Percentiles rank a stretch among this genome's conserved stretches.
Conservation (phyloP, 495 filamentous ascomycete species). For the Parmelia sp. region DNA sequence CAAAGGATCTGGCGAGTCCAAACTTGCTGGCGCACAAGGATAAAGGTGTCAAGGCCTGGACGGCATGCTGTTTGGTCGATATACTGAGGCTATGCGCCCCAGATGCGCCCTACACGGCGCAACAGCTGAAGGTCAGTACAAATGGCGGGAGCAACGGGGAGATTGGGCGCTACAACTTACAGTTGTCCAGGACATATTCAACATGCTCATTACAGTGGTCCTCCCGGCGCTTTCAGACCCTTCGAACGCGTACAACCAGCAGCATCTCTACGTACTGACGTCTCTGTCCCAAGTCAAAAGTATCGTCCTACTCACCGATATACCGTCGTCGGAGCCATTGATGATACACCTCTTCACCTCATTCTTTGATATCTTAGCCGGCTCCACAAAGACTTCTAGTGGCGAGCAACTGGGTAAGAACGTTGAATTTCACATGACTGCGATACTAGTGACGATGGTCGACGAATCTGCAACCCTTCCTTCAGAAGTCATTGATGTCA, state of each 20-base stretch:
- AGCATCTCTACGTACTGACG: slow-evolving; percentile 82
- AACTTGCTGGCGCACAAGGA: slow-evolving; percentile 87
- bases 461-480: slow-evolving; percentile 82
- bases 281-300: slow-evolving; percentile 92
- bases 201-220: slow-evolving; percentile 72
- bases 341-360: slow-evolving; percentile 72
- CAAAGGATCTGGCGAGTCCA: slow-evolving; percentile 78
- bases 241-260: slow-evolving; percentile 81
- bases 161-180: slow-evolving; percentile 13
- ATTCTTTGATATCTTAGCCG: slow-evolving; percentile 90
- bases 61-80: slow-evolving; percentile 85
- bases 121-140: slow-evolving; percentile 75
- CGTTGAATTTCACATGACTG: slow-evolving; percentile 86
- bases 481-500: slow-evolving; percentile 78
- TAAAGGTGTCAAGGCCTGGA: slow-evolving; percentile 81
- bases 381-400: slow-evolving; percentile 60
- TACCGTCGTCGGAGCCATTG: slow-evolving; percentile 69
- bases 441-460: slow-evolving; percentile 73
- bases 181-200: slow-evolving; percentile 75
- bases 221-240: slow-evolving; percentile 83
- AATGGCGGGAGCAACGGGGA: slow-evolving; percentile 7
- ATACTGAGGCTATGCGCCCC: slow-evolving; percentile 91
- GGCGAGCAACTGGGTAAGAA: slow-evolving; percentile 81
- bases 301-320: slow-evolving; percentile 86
- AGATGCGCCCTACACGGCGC: slow-evolving; percentile 85